Evolutionary conservation across 2,329 filamentous ascomycete genomes (phyloP).

Genomic region (Tolypocladium nubicola): DNA sequence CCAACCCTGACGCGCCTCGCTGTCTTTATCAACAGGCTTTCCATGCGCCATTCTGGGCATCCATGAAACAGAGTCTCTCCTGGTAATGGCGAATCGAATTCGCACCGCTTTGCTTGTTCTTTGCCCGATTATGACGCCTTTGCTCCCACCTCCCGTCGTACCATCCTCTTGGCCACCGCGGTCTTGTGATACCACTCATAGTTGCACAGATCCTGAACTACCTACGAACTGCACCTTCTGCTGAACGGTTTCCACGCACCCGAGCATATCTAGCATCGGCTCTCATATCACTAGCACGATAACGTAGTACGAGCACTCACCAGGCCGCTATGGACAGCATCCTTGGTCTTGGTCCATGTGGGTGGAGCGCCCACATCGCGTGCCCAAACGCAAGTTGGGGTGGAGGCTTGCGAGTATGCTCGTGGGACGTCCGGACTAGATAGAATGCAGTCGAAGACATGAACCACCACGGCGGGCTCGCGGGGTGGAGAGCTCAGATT

Average conservation of each 20-base stretch:
- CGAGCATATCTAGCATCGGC: background rate
- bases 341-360: background rate
- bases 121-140: background rate
- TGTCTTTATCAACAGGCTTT: background rate
- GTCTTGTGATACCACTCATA: background rate
- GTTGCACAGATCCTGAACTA: background rate
- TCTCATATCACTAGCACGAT: background rate
- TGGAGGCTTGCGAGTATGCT: background rate
- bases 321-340: no score
- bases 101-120: background rate
- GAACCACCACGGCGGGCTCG: background rate
- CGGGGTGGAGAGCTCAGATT: background rate
- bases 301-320: background rate
- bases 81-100: no score
- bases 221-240: background rate
- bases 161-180: background rate
- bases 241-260: background rate
- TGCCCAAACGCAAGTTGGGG: background rate
- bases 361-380: background rate
- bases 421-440: background rate
- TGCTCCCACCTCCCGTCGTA: no score
- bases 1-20: background rate
- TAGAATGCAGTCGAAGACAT: background rate
- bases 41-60: background rate
- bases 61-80: background rate